Conservation (phyloP, 495 filamentous ascomycete genomes). For the Aspergillus saccharolyticus region DNA sequence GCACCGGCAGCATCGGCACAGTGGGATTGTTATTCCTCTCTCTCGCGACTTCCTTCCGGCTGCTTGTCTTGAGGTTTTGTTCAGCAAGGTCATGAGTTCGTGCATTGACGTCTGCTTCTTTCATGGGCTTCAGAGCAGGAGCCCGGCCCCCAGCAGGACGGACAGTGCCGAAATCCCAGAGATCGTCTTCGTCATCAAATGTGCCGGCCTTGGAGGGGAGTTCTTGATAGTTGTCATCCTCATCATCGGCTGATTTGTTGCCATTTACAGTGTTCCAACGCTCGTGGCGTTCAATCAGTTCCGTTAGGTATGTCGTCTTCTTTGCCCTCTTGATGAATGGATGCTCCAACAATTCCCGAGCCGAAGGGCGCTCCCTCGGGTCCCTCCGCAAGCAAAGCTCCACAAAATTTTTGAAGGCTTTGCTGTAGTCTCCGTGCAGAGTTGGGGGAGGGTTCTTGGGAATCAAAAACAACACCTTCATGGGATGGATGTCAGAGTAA, state of each 20-base stretch:
- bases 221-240: constrained; percentile 50
- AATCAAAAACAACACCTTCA: constrained; percentile 97
- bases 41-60: constrained; percentile 22
- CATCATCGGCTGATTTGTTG: constrained; percentile 53
- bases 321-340: constrained; percentile 86
- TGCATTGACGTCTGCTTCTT: constrained; percentile 66
- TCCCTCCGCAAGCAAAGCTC: constrained; percentile 82
- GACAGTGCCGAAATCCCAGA: constrained; percentile 96
- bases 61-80: constrained; percentile 40
- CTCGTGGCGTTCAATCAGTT: constrained; percentile 84
- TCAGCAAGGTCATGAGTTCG: constrained; percentile 44
- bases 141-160: constrained; percentile 56
- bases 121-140: constrained; percentile 59
- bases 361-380: constrained; percentile 79
- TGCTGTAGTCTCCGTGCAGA: constrained; percentile 80
- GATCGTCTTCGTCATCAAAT: constrained; percentile 60
- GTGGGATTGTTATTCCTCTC: constrained; percentile 12
- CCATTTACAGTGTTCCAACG: constrained; percentile 72
- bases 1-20: constrained; percentile 15
- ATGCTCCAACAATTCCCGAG: constrained; percentile 82
- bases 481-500: constrained; percentile 94
- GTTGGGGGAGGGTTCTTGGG: constrained; percentile 87
- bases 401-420: constrained; percentile 91
- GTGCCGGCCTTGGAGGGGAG: constrained; percentile 20
- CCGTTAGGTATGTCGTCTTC: constrained; percentile 83